Evolutionary conservation across 2,329 filamentous ascomycete species (phyloP).

Genomic region (Aspergillus calidoustus): DNA sequence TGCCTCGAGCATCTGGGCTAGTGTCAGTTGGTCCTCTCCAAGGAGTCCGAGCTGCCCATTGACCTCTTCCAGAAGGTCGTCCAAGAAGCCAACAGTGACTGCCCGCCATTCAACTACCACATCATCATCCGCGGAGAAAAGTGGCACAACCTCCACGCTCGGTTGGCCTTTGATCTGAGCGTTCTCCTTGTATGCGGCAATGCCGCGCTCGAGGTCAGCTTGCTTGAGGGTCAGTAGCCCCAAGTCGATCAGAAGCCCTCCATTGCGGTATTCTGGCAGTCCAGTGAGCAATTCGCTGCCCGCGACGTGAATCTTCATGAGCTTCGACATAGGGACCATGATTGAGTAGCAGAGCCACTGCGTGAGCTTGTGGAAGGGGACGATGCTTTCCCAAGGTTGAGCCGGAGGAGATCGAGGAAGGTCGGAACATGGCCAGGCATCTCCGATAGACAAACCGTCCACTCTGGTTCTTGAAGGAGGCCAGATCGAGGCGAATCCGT

Average conservation of each 20-base stretch:
- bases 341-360: constrained; percentile 95
- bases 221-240: constrained; percentile 78
- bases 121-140: constrained; percentile 74
- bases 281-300: constrained; percentile 83
- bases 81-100: constrained; percentile 74
- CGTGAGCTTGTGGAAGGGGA: constrained; percentile 91
- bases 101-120: constrained; percentile 82
- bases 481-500: constrained; percentile 86
- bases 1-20: constrained; percentile 91
- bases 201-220: constrained; percentile 70
- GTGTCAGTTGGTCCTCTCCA: constrained; percentile 70
- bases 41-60: constrained; percentile 70
- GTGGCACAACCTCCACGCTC: constrained; percentile 73
- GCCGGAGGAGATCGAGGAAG: constrained; percentile 73
- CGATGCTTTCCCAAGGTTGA: constrained; percentile 76
- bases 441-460: constrained; percentile 83
- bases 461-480: constrained; percentile 83
- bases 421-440: constrained; percentile 88
- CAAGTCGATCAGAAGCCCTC: constrained; percentile 83
- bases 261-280: constrained; percentile 89
- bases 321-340: constrained; percentile 84
- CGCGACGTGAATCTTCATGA: constrained; percentile 80
- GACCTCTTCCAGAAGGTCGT: constrained; percentile 71
- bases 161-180: constrained; percentile 72
- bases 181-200: constrained; percentile 72